Conservation (phyloP, 2,329 filamentous ascomycete species). For the Scedosporium apiospermum region DNA sequence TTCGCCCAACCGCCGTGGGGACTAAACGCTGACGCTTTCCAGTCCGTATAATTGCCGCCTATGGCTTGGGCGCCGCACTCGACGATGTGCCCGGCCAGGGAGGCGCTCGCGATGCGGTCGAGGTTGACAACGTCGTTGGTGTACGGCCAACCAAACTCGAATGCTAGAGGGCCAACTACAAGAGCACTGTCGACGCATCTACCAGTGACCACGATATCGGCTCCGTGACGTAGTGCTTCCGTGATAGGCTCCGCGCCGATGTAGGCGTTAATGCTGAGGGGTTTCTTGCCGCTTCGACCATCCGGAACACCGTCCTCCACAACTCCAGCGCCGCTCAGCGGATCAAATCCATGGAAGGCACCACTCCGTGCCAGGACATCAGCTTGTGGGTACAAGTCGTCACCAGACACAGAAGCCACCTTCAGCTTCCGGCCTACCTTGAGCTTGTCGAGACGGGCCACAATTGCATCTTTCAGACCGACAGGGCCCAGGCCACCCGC, state of each 20-base stretch:
- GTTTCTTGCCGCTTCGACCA: background rate
- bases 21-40: constrained; percentile 1
- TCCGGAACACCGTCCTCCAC: background rate
- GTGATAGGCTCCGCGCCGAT: constrained; percentile 2
- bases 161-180: background rate
- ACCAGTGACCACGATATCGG: constrained; percentile 4
- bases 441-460: background rate
- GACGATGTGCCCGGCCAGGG: constrained; percentile 4
- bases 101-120: background rate
- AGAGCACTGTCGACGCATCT: constrained; percentile 6
- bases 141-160: constrained; percentile 3
- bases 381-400: background rate
- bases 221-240: background rate
- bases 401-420: constrained; percentile 3
- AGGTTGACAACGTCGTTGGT: background rate
- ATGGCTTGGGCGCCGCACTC: constrained; percentile 6
- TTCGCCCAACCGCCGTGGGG: constrained; percentile 5
- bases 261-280: constrained; percentile 4
- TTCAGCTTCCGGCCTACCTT: background rate
- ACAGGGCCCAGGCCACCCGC: constrained; percentile 5
- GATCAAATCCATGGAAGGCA: constrained; percentile 1
- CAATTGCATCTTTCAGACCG: constrained; percentile 3
- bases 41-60: constrained; percentile 5
- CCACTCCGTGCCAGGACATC: background rate
- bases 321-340: background rate